A percentile compares a stretch with the other conserved stretches of the same genome.
Conservation (phyloP, 2,329 filamentous ascomycete genomes). For the Plenodomus tracheiphilus region DNA sequence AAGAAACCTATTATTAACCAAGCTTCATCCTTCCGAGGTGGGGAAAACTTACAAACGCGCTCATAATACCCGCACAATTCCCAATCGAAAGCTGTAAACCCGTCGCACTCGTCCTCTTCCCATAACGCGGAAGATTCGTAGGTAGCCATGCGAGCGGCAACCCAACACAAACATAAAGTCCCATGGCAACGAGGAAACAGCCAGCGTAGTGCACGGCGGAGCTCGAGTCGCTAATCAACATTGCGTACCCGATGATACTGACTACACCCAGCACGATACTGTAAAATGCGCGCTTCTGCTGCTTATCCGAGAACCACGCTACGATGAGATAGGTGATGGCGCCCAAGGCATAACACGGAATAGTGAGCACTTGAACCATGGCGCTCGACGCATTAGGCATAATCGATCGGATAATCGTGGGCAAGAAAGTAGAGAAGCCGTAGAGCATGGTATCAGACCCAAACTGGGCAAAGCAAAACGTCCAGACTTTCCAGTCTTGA, state of each 20-base stretch:
- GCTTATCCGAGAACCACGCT: slow-evolving; percentile 68
- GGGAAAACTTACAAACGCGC: slow-evolving; percentile 62
- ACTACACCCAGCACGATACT: slow-evolving; percentile 64
- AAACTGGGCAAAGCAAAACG: slow-evolving; percentile 71
- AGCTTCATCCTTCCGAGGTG: neutral
- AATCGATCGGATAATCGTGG: slow-evolving; percentile 74
- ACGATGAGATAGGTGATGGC: slow-evolving; percentile 69
- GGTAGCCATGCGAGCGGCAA: slow-evolving; percentile 63
- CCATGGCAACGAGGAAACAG: slow-evolving; percentile 75
- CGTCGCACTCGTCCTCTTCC: slow-evolving; percentile 73
- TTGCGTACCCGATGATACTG: slow-evolving; percentile 69
- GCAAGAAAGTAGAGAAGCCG: slow-evolving; percentile 76
- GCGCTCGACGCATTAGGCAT: slow-evolving; percentile 63
- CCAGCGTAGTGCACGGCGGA: slow-evolving; percentile 73
- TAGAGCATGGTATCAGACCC: slow-evolving; percentile 77
- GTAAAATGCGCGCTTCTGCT: slow-evolving; percentile 68
- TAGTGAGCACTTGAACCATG: slow-evolving; percentile 74
- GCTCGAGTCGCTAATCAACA: slow-evolving; percentile 64
- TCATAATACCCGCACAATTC: slow-evolving; percentile 73
- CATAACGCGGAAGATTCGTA: slow-evolving; percentile 72
- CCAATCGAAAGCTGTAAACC: slow-evolving; percentile 72
- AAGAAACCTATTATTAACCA: slow-evolving; percentile 14
- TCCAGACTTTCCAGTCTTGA: slow-evolving; percentile 75
- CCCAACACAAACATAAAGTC: slow-evolving; percentile 66
- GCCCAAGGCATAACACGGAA: slow-evolving; percentile 76